A percentile compares a stretch with the other conserved stretches of the same genome.
Conservation (phyloP, 108 stramenopile species). For the Nitzschia palea region DNA sequence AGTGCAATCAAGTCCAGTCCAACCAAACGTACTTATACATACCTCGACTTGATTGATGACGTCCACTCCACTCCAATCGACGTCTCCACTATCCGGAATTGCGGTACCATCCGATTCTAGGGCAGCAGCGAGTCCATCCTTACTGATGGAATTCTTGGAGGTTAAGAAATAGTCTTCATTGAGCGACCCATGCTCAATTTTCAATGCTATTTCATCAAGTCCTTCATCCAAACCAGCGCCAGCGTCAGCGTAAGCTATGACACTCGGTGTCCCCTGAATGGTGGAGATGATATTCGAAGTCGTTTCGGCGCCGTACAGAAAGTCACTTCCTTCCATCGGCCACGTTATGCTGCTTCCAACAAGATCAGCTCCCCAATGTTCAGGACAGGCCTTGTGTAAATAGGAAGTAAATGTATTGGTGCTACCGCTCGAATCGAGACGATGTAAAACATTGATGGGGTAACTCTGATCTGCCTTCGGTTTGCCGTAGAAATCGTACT, state of each 20-base stretch:
- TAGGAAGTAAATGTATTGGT: slow-evolving; percentile 66
- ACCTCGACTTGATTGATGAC: slow-evolving; percentile 37
- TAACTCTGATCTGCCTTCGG: neutral
- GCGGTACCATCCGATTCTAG: slow-evolving; percentile 16
- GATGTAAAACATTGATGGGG: slow-evolving; percentile 69
- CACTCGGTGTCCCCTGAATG: neutral
- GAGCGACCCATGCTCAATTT: slow-evolving; percentile 11
- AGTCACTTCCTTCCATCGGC: slow-evolving; percentile 21
- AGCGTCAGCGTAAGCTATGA: slow-evolving; percentile 57
- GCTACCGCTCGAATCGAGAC: slow-evolving; percentile 58
- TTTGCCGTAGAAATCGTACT: slow-evolving; percentile 31
- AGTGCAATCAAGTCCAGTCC: too few relatives aligned
- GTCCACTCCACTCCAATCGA: slow-evolving; percentile 55
- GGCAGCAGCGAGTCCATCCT: slow-evolving; percentile 61
- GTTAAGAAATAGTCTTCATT: slow-evolving; percentile 58
- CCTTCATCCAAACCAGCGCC: slow-evolving; percentile 71
- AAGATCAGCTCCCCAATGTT: slow-evolving; percentile 61
- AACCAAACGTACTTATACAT: too few relatives aligned
- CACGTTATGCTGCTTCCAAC: slow-evolving; percentile 49
- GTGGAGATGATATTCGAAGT: neutral
- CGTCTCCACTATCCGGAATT: slow-evolving; percentile 43
- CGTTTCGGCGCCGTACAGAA: neutral
- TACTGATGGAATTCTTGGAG: slow-evolving; percentile 41
- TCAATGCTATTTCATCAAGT: slow-evolving; percentile 61
- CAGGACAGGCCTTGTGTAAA: slow-evolving; percentile 48